Conservation (phyloP, 192 early-diverging fungal genomes). For the Physocladia obscura region DNA sequence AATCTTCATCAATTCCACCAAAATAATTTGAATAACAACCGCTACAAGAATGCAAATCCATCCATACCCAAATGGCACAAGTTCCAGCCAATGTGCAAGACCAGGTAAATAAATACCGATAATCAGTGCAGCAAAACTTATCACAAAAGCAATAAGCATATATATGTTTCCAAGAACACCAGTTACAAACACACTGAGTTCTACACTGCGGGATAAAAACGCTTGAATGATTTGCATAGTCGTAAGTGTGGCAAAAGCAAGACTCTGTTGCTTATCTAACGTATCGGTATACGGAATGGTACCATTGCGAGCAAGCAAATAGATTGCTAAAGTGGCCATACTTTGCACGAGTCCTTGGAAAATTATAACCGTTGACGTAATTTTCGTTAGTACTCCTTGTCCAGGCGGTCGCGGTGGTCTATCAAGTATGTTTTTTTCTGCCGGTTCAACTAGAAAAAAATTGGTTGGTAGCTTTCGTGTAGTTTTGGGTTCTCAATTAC, state of each 20-base stretch:
- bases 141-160: slow-evolving; percentile 75
- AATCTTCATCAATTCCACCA: slow-evolving; percentile 45
- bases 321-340: slow-evolving; percentile 52
- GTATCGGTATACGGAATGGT: slow-evolving; percentile 23
- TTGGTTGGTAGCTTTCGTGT: too few relatives aligned
- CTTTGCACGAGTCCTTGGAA: slow-evolving; percentile 74
- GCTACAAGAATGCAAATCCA: slow-evolving; percentile 46
- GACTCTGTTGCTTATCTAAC: slow-evolving; percentile 45
- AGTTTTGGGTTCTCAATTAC: slow-evolving; percentile 20
- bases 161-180: slow-evolving; percentile 75
- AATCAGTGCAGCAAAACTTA: slow-evolving; percentile 70
- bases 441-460: slow-evolving; percentile 59
- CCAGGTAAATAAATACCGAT: slow-evolving; percentile 80
- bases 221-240: slow-evolving; percentile 84
- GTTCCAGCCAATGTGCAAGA: slow-evolving; percentile 38
- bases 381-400: slow-evolving; percentile 68
- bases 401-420: slow-evolving; percentile 77
- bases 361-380: slow-evolving; percentile 64
- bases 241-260: slow-evolving; percentile 81
- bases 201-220: slow-evolving; percentile 78
- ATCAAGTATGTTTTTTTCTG: slow-evolving; percentile 81
- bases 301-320: slow-evolving; percentile 27
- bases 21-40: slow-evolving; percentile 44
- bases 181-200: slow-evolving; percentile 70
- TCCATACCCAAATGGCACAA: slow-evolving; percentile 36